These are phyloP conservation scores for Liriodendron chinense DNA, from an alignment of 164 flowering plant species.

Conservation along the genomic window DNA sequence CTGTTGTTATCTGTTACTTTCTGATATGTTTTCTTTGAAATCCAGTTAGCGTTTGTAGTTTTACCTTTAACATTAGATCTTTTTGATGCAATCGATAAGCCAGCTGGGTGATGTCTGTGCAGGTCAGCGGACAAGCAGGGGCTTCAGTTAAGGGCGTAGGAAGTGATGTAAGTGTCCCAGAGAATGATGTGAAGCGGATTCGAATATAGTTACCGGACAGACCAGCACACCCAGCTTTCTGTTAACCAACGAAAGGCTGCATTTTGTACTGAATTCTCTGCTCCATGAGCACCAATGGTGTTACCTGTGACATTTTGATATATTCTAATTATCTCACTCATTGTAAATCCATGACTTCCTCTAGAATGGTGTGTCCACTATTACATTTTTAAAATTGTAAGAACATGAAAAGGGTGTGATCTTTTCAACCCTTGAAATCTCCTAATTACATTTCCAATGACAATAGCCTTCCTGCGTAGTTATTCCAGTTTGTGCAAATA, in stretches of 20 bases:
- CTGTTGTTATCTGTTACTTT: too few species aligned
- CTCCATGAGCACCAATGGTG: neutral
- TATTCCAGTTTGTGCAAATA: neutral
- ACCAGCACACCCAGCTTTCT: neutral
- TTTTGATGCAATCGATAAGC: neutral
- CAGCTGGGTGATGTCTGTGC: constrained; percentile 11
- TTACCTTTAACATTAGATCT: neutral
- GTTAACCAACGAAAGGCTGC: neutral
- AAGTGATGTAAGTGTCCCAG: constrained; percentile 69
- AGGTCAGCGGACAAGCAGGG: constrained; percentile 35
- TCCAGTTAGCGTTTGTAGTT: neutral
- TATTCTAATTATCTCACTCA: neutral
- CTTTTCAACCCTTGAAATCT: neutral
- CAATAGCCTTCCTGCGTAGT: neutral
- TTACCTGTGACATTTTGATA: constrained; percentile 5
- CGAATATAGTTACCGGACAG: constrained; percentile 20
- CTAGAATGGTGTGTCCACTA: neutral
- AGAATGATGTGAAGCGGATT: constrained; percentile 60
- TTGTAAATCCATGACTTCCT: constrained; percentile 11
- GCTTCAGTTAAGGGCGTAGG: constrained; percentile 32
- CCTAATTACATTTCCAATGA: neutral
- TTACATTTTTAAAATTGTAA: neutral
- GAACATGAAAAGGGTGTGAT: neutral
- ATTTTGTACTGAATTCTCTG: neutral
- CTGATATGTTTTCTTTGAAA: neutral